Evolutionary conservation across 1,139 yeast species (phyloP), one percentile per base, ranked within the genome.

Genomic region (Spathaspora jeffriesii): DNA sequence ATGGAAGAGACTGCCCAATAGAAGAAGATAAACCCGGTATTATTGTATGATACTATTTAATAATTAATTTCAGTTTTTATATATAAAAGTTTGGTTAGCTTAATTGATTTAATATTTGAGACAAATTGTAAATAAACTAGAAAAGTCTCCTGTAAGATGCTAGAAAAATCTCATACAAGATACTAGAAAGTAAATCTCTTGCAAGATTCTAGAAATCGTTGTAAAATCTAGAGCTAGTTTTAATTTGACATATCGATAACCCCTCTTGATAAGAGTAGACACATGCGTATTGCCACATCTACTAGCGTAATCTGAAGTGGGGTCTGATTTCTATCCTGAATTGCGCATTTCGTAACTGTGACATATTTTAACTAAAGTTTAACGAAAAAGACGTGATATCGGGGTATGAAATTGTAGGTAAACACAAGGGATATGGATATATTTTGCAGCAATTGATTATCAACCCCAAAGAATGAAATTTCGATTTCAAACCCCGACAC

Each of bases 1-100:
- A 9, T 62, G 66, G 66, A 50, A 47, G 20, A 53, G 65, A 43
- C 47, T 58, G 18, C 60, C 64, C 3, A 60, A 57, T 50, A 46
- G 53, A 49, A 50, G 56, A 40, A 43, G 45, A 21, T 43, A 30
- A 38, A 32, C n/a, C n/a, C n/a, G n/a, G n/a, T n/a, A n/a, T n/a
- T n/a, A n/a, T n/a, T n/a, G n/a, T n/a, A n/a, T n/a, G n/a, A n/a
- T n/a, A n/a, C n/a, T n/a, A n/a, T 27, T 28, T 15, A 30, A 14
- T 30, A 30, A 13, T 30, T 30, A 5, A 4, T 28, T 30, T 30
- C 14, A 15, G 5, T 30, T 30, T 28, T 6, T 30, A 14, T 30
- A 30, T 14, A 28, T 30, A 30, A 30, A 30, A 30, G 34, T 40
- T 18, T 39, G 10, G 5, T 22, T 7, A 18, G 9, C 15, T 23